Conservation (phyloP, 2,329 filamentous ascomycete species). For the Neonectria magnoliae region DNA sequence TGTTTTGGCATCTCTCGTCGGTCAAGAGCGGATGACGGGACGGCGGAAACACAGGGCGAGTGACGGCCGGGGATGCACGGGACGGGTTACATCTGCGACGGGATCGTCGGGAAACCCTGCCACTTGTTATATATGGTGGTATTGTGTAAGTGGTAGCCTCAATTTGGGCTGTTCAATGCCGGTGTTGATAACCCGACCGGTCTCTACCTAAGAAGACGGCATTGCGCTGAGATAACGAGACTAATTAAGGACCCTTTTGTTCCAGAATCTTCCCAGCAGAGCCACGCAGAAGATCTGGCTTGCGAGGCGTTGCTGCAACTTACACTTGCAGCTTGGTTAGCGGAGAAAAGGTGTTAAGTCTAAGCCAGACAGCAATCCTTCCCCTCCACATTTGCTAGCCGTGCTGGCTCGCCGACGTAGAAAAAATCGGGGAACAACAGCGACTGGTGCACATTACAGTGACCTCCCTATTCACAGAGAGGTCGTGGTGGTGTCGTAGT, state of each 20-base stretch:
- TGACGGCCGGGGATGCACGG: background rate
- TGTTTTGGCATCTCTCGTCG: constrained; percentile 1
- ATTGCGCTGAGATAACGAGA: background rate
- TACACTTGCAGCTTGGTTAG: background rate
- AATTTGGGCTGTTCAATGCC: too few species aligned
- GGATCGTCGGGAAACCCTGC: background rate
- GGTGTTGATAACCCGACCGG: too few species aligned
- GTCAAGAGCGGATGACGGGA: background rate
- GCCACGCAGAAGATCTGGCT: background rate
- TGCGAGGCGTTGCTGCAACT: background rate
- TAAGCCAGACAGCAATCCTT: too few species aligned
- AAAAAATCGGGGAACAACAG: background rate
- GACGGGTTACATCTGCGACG: constrained; percentile 11
- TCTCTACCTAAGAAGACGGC: background rate
- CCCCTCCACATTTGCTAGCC: constrained; percentile 1
- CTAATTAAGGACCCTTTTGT: background rate
- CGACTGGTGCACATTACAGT: too few species aligned
- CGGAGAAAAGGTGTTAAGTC: background rate
- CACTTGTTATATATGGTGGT: background rate
- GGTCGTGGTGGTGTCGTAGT: background rate
- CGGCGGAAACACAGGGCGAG: constrained; percentile 6
- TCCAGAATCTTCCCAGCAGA: constrained; percentile 11
- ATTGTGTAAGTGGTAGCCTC: background rate
- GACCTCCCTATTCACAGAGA: too few species aligned
- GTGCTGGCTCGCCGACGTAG: constrained; percentile 9